phyloP scores from a whole-genome alignment of 73 alveolate species.

The Urostyla sp. region DNA sequence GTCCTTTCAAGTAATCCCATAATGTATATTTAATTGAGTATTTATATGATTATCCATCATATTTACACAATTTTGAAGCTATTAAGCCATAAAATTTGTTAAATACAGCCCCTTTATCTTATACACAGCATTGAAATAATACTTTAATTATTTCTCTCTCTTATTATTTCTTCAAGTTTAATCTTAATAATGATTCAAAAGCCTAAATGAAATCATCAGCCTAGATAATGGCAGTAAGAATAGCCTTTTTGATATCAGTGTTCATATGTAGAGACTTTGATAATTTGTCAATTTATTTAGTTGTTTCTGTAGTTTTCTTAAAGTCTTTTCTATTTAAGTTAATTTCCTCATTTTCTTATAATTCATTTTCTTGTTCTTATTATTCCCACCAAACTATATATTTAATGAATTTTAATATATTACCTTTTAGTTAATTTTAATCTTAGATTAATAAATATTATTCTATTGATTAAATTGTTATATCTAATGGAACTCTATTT shows the following conservation, averaged over 20 bases:
- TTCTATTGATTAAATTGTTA: conserved; percentile 14
- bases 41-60: conserved; percentile 24
- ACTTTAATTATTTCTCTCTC: conserved; percentile 73
- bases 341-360: not conserved
- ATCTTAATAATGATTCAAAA: conserved; percentile 46
- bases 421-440: too few relatives aligned
- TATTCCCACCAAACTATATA: too few relatives aligned
- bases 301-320: not conserved
- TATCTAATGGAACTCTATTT: conserved; percentile 52
- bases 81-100: conserved; percentile 59
- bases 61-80: conserved; percentile 11
- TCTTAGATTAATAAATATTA: too few relatives aligned
- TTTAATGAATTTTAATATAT: too few relatives aligned
- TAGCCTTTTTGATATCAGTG: conserved; percentile 68
- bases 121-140: conserved; percentile 50
- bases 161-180: conserved; percentile 65
- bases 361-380: too few relatives aligned
- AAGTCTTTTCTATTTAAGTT: conserved; percentile 19
- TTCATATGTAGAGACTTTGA: conserved; percentile 56
- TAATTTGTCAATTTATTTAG: conserved; percentile 31
- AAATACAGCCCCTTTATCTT: conserved; percentile 52
- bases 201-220: conserved; percentile 73
- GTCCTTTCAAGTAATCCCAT: conserved; percentile 70
- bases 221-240: conserved; percentile 50
- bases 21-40: conserved; percentile 69